Base-by-base conservation (phyloP, 2,329 filamentous ascomycete genomes). In the Trichoderma endophyticum region DNA sequence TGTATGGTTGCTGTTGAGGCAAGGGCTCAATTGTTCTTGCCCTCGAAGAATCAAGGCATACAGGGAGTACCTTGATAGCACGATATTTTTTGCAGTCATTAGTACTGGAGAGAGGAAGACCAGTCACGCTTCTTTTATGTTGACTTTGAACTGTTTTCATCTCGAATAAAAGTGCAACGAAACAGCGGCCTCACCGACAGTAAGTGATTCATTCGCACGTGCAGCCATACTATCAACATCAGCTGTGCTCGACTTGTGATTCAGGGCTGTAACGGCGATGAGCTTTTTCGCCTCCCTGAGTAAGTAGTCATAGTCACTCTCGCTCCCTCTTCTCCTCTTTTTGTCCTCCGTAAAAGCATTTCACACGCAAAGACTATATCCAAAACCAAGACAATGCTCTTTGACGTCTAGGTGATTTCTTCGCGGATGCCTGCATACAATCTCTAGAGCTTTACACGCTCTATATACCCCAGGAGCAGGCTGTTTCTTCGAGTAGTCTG, bases 341-440 rank as follows among this genome's bases (percentile, higher is more conserved):
- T n/a, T 12, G 14, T 51, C 48, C 24, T 51, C 5, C 24, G 48
- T 24, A 3, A 24, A 0, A 51, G 12, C 48, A 51, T 24, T 24
- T 14, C 21, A 24, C 48, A 51, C 43, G n/a, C n/a, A 21, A 48
- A 12, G 43, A 0, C 43, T 48, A 11, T 21, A 7, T 51, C 8
- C 1, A 51, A 24, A 51, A 6, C 11, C 1, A 5, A 51, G 9
- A 71, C 74, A 1, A 69, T 78, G 4, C 69, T 78, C n/a, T 75
- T 75, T 32, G 74, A 74, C 9, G 68, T 73, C 28, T 75, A 73
- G 39, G 43, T 76, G 39, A 74, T 78, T 18, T 64, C 70, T 54
- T 74, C 76, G 15, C 71, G 68, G 32, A 62, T 76, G 59, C 5
- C 67, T 2, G 15, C 57, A 1, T 54, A 61, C 8, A 30, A 73